Evolutionary conservation across 805 yeast species (phyloP), one percentile per base, ranked within the genome.

Genomic region (Teunomyces barrocoloradensis): DNA sequence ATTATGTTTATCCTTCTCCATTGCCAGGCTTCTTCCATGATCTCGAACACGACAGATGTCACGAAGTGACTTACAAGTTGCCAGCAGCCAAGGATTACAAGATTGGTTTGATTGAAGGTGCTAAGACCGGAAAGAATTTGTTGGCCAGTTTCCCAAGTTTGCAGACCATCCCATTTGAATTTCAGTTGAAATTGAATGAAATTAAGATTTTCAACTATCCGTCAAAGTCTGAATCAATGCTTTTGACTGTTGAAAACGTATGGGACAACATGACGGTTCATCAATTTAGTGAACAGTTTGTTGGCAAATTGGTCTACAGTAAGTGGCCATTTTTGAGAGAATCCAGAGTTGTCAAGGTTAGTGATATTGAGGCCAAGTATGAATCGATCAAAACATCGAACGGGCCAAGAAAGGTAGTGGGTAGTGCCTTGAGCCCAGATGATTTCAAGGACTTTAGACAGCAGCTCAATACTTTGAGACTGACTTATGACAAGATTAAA

Each of bases 321-420:
- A 81, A 84, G 55, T 94, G 96, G 92, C 99, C 99, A n/a, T 88
- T 81, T 59, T 71, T 94, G 54, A 78, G 83, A 55, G 97, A 92
- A 67, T 85, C 90, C 7, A 81, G 79, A 58, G 82, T 92, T 35
- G 71, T 82, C 10, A 75, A 77, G 18, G 79, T 92, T 3, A 63
- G 75, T 30, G 91, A 87, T 61, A 78, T 75, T 11, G 64, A 71
- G 13, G 67, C 64, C 56, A 73, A 71, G 39, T 87, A 79, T 56
- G 80, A 73, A 43, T 60, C 63, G 3, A 53, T 64, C 30, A 76
- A 68, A 51, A 57, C 29, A 17, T 59, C 47, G 46, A 62, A 56
- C 29, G 52, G 52, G 10, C 47, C 53, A 18, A 56, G 63, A 44
- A 59, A 51, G 47, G 52, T 58, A 11, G 60, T 67, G 4, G 42